Evolutionary conservation across 2,329 filamentous ascomycete genomes (phyloP).

Genomic region (Xylaria hypoxylon): DNA sequence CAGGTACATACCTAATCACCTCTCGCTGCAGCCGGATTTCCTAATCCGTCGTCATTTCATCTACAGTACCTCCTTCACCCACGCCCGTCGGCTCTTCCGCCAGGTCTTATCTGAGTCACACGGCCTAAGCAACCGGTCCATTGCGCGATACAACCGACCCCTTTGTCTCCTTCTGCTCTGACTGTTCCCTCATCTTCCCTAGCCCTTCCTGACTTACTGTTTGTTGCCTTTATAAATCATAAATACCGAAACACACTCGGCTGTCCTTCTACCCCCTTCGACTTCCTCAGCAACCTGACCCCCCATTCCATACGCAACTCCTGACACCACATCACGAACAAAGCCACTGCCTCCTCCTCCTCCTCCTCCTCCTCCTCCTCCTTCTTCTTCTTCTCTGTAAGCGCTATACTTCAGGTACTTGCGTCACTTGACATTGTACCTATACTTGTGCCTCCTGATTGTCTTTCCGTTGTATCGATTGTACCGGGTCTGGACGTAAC

Average conservation of each 20-base stretch:
- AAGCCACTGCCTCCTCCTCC: constrained; percentile 14
- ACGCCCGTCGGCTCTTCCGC: constrained; percentile 29
- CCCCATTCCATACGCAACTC: neutral
- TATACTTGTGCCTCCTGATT: constrained; percentile 9
- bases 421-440: constrained; percentile 43
- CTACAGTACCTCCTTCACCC: neutral
- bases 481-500: constrained; percentile 14
- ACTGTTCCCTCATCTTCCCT: constrained; percentile 26
- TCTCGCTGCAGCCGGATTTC: constrained; percentile 26
- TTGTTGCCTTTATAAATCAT: neutral
- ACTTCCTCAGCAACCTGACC: neutral
- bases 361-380: too few relatives aligned
- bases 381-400: constrained; percentile 12
- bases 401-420: constrained; percentile 2
- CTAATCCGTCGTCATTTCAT: constrained; percentile 37
- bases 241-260: constrained; percentile 16
- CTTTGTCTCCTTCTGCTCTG: constrained; percentile 40
- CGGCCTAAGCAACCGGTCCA: constrained; percentile 38
- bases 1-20: neutral
- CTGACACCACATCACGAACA: constrained; percentile 24
- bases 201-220: constrained; percentile 16
- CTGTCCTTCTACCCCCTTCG: neutral
- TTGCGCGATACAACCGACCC: constrained; percentile 25
- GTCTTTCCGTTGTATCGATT: constrained; percentile 10
- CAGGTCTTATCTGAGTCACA: constrained; percentile 49